Evolutionary conservation across 78 protist genomes (phyloP), one percentile per base, ranked within the genome.

Genomic region (Cavenderia fasciculata): DNA sequence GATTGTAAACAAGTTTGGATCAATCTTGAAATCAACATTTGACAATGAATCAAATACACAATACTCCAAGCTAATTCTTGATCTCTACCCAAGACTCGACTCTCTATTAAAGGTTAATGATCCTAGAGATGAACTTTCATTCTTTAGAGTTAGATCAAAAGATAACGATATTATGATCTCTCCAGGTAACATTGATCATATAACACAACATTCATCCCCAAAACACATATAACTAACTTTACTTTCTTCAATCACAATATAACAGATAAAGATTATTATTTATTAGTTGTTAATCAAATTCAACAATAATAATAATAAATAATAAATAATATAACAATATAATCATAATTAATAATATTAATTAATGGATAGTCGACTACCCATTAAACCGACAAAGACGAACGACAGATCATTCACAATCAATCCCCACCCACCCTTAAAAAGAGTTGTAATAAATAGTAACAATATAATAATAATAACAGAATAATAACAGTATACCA

Each of bases 71-170:
- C 29, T 68, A 5, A 57, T 82, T 14, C 12, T 82, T 21, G 90
- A 82, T 68, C 34, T 82, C 18, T 38, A 46, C 11, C 90, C 90
- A 61, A 49, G 47, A 40, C 79, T 78, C 5, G 19, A 68, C 0
- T 16, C 44, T 12, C 38, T 82, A 27, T 68, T 82, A 56, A 82
- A 82, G 56, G 46, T 46, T 5, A 82, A 82, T 25, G 36, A 56
- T 40, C 38, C 40, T 19, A 57, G 41, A 29, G 90, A 82, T 43
- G 69, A 82, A 43, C 34, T 68, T 29, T 82, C 90, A 51, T 82
- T 82, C 73, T 82, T 82, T 68, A 82, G 90, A 57, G 90, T 82
- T 44, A 82, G 90, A 68, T 68, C 78, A 56, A 49, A 82, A 68
- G 78, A 68, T 57, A 82, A 65, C 68, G 90, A 82, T 68, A 82